Percentiles rank a stretch among this genome's conserved stretches.
Evolutionary conservation across 192 early-diverging fungal genomes (phyloP).

Genomic region (Coemansia reversa): DNA sequence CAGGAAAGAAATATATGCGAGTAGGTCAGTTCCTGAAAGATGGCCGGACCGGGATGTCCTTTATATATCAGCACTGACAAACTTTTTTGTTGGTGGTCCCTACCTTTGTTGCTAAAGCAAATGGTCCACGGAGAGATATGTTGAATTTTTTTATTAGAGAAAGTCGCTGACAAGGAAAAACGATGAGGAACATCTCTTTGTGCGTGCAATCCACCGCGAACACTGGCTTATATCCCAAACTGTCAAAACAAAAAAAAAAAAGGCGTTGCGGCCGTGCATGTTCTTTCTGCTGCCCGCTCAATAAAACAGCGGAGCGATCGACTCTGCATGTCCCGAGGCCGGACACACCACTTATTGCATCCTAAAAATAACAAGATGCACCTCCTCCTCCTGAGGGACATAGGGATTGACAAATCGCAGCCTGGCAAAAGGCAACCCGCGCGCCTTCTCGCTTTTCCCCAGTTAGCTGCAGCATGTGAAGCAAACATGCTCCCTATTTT

Average conservation of each 20-base stretch:
- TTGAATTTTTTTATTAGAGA: conserved; percentile 19
- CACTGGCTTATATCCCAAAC: conserved; percentile 38
- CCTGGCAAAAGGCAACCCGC: too few species aligned
- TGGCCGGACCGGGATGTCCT: conserved; percentile 26
- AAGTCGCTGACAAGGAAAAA: conserved; percentile 47
- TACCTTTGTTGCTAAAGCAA: conserved; percentile 42
- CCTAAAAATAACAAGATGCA: conserved; percentile 24
- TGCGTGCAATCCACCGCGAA: conserved; percentile 1
- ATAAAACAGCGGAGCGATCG: conserved; percentile 33
- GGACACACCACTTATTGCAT: conserved; percentile 6
- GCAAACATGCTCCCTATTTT: not conserved
- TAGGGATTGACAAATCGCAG: too few species aligned
- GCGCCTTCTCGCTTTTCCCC: not conserved
- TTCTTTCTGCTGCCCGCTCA: conserved; percentile 16
- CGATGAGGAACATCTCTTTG: conserved; percentile 45
- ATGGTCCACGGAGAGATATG: conserved; percentile 31
- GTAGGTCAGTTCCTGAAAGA: not conserved
- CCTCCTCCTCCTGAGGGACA: not conserved
- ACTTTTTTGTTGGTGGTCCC: conserved; percentile 2
- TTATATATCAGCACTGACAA: conserved; percentile 4
- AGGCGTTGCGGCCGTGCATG: conserved; percentile 12
- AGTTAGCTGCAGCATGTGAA: conserved; percentile 12
- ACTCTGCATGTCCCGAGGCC: conserved; percentile 25
- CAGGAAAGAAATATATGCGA: conserved; percentile 9
- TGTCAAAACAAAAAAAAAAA: conserved; percentile 30